Evolutionary conservation across 192 early-diverging fungal genomes (phyloP).

Genomic region (Rhizoclosmatium globosum): DNA sequence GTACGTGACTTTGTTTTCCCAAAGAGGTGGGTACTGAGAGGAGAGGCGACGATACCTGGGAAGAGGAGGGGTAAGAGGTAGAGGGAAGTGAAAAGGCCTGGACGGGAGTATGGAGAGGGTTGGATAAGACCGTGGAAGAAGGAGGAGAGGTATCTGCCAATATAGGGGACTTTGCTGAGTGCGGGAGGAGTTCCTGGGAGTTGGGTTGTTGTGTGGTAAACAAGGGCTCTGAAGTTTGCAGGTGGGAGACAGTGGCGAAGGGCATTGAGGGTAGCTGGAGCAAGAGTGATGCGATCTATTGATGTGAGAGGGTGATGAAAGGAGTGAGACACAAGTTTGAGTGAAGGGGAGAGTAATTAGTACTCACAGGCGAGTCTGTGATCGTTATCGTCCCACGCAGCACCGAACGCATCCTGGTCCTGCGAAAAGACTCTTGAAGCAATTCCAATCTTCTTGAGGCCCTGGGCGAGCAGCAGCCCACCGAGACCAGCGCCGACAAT

Average conservation of each 20-base stretch:
- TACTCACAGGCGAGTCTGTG: conserved; percentile 12
- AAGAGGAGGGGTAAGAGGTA: conserved; percentile 14
- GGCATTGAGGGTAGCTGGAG: conserved; percentile 19
- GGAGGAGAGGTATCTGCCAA: conserved; percentile 28
- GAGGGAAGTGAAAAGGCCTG: conserved; percentile 15
- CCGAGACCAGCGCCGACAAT: conserved; percentile 29
- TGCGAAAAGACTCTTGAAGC: conserved; percentile 22
- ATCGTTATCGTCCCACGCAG: conserved; percentile 24
- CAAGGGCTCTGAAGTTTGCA: conserved; percentile 30
- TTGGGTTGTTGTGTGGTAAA: conserved; percentile 23
- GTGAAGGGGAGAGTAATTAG: background rate
- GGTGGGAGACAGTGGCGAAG: conserved; percentile 31
- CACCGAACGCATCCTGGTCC: conserved; percentile 23
- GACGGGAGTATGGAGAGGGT: conserved; percentile 8
- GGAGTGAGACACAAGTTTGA: background rate
- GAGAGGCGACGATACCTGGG: conserved; percentile 13
- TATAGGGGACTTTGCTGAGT: conserved; percentile 8
- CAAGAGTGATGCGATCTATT: conserved; percentile 14
- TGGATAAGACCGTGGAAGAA: conserved; percentile 18
- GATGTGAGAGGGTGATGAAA: background rate
- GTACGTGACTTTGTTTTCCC: conserved; percentile 5
- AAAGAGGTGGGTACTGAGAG: conserved; percentile 23
- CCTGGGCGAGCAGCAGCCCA: conserved; percentile 27
- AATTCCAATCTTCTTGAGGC: conserved; percentile 25
- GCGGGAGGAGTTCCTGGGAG: conserved; percentile 4